These are phyloP conservation scores for Claviceps cyperi DNA, from an alignment of 2,329 filamentous ascomycete genomes.

Conservation along the genomic window DNA sequence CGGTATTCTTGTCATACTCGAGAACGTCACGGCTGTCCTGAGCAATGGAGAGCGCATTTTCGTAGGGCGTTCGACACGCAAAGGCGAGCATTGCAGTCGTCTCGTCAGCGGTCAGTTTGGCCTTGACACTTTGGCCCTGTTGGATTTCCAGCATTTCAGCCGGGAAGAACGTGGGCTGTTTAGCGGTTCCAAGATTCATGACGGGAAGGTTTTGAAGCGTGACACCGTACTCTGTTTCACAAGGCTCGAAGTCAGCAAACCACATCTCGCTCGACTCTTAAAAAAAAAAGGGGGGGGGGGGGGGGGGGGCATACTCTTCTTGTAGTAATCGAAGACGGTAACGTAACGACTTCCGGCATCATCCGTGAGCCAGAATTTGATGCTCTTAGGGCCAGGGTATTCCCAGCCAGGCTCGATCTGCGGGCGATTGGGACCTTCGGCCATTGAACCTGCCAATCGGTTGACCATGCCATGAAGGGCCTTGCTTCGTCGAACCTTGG, in stretches of 20 bases:
- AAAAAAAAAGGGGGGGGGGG: neutral
- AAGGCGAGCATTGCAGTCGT: constrained; percentile 57
- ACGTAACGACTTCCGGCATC: constrained; percentile 15
- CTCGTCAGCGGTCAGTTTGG: constrained; percentile 44
- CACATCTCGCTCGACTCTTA: no score
- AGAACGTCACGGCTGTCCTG: constrained; percentile 41
- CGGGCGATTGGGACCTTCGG: constrained; percentile 10
- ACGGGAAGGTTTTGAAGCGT: constrained; percentile 35
- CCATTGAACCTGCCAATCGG: constrained; percentile 3
- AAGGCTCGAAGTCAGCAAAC: neutral
- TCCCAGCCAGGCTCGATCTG: constrained; percentile 12
- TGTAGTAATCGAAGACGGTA: constrained; percentile 30
- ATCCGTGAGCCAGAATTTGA: constrained; percentile 18
- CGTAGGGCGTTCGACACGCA: constrained; percentile 50
- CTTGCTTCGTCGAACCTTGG: constrained; percentile 16
- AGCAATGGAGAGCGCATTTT: constrained; percentile 54
- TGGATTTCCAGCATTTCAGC: constrained; percentile 50
- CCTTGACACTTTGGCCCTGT: constrained; percentile 47
- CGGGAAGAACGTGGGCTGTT: constrained; percentile 49
- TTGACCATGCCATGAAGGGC: constrained; percentile 18
- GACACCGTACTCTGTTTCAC: constrained; percentile 20
- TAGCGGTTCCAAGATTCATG: constrained; percentile 47
- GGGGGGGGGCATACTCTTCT: constrained; percentile 22
- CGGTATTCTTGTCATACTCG: constrained; percentile 35
- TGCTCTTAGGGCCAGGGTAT: constrained; percentile 18